Evolutionary conservation across 192 early-diverging fungal genomes (phyloP).

Genomic region (Coemansia sp.): DNA sequence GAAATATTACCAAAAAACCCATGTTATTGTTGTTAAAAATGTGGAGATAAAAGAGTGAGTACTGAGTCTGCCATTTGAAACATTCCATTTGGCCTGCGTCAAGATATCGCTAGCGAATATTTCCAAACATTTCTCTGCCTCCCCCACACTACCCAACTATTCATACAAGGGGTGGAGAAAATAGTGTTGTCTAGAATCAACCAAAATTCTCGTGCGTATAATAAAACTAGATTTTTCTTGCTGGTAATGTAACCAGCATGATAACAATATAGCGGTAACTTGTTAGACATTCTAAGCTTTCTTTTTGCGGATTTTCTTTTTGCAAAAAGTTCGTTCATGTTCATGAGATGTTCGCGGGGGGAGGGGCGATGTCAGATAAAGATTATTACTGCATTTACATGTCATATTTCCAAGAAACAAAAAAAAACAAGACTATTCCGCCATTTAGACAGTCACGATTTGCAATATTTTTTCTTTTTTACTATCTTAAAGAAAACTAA

Average conservation of each 20-base stretch:
- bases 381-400: not conserved
- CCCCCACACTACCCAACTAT: not conserved
- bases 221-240: not conserved
- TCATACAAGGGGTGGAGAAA: not conserved
- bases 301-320: too few relatives aligned
- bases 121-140: not conserved
- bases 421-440: not conserved
- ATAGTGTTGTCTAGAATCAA: not conserved
- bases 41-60: too few relatives aligned
- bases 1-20: too few relatives aligned
- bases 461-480: not conserved
- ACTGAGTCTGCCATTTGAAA: too few relatives aligned
- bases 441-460: not conserved
- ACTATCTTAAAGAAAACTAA: too few relatives aligned
- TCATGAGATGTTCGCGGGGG: not conserved
- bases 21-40: too few relatives aligned
- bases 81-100: too few relatives aligned
- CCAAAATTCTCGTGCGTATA: not conserved
- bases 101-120: not conserved
- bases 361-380: not conserved
- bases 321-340: too few relatives aligned
- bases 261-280: not conserved
- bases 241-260: not conserved
- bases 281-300: not conserved
- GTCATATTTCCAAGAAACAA: not conserved